Base-by-base conservation (phyloP, 176 grass and related monocot species). In the Aegilops tauschii region DNA sequence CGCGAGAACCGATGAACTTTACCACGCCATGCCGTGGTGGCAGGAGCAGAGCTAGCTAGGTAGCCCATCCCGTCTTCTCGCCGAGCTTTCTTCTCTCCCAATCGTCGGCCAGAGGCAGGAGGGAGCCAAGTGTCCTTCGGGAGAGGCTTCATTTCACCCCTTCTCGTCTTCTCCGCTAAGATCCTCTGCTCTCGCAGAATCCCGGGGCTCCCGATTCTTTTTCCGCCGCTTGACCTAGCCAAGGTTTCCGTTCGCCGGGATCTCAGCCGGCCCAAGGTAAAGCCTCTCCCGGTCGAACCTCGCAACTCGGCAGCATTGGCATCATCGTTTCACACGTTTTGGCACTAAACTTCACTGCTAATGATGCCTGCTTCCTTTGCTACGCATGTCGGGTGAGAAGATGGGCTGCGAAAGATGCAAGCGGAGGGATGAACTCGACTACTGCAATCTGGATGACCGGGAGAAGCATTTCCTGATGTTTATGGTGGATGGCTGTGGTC, bases 371-470 rank as follows among this genome's bases (percentile, higher is more conserved):
- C n/a, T 72, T 20, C 49, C 44, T 29, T 30, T 76, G 16, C 42
- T 29, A 25, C 14, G 71, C 23, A 29, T 74, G 72, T 30, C 14
- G n/a, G 29, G 25, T 50, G 73, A 49, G 28, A 52, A 52, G 25
- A 76, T 76, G 73, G 42, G 73, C 44, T 76, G 44, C 42, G 8
- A 30, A 76, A 76, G 73, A 76, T 76, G 73, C 44, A 28, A 50
- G 8, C 73, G 25, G 73, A 76, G 73, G 73, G 73, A 76, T 76
- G 73, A 76, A 18, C 42, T 76, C 6, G 73, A 52, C 44, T 76
- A 76, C 73, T 52, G 73, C 73, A 76, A 20, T 52, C 73, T 76
- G 73, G 73, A 76, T 76, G 73, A 76, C 7, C 73, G 25, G 73
- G 73, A 76, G 13, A 76, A 77, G 5, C 50, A 77, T 21, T 77